Percentiles rank a stretch among this genome's conserved stretches.
These are phyloP conservation scores for Plasmodium gaboni DNA, from an alignment of 169 alveolate species.

Conservation along the genomic window DNA sequence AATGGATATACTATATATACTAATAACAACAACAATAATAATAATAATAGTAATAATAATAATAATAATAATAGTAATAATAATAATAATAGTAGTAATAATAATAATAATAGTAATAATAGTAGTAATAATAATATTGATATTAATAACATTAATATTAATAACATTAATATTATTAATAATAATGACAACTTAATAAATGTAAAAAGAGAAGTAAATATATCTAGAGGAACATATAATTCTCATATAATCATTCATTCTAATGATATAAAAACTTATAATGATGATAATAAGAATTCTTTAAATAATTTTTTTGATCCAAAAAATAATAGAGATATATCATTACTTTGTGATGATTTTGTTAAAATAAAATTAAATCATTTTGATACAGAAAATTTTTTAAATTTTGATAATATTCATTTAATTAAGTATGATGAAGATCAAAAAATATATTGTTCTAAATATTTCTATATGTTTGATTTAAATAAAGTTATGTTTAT, in stretches of 20 bases:
- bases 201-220: not conserved
- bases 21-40: not conserved
- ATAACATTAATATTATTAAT: not conserved
- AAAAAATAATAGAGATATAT: not conserved
- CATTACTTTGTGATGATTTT: constrained; percentile 14
- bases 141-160: not conserved
- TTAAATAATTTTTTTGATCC: not conserved
- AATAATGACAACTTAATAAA: constrained; percentile 10
- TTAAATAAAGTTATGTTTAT: constrained; percentile 42
- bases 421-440: constrained; percentile 47
- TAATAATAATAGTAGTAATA: not conserved
- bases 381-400: constrained; percentile 47
- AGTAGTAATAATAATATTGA: not conserved
- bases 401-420: constrained; percentile 39
- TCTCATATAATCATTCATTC: too few relatives aligned
- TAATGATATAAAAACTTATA: too few relatives aligned
- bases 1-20: not conserved
- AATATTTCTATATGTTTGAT: constrained; percentile 61
- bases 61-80: not conserved
- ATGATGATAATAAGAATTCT: not conserved
- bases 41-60: not conserved
- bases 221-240: not conserved
- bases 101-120: not conserved
- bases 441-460: constrained; percentile 28
- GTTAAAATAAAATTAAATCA: constrained; percentile 27